Percentiles rank a stretch among this genome's conserved stretches.
These are phyloP conservation scores for Moniliophthora roreri DNA, from an alignment of 1,284 basidiomycete genomes.

Conservation along the genomic window DNA sequence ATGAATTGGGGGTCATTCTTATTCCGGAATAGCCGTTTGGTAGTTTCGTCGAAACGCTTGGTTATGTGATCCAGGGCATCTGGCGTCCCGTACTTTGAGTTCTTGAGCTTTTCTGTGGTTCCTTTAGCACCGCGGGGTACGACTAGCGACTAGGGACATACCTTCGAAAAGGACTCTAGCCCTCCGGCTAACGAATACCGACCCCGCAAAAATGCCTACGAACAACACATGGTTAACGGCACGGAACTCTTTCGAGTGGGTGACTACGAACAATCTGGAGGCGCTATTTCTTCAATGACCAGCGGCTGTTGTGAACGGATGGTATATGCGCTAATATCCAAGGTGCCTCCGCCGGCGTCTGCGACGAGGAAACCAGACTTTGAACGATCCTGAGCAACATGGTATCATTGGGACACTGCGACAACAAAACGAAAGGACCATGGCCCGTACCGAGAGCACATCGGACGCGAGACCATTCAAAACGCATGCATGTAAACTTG, in stretches of 20 bases:
- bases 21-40: constrained; percentile 73
- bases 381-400: constrained; percentile 51
- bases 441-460: constrained; percentile 58
- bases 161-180: constrained; percentile 69
- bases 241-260: neutral
- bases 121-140: constrained; percentile 4
- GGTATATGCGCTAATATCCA: constrained; percentile 77
- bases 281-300: constrained; percentile 77
- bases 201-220: constrained; percentile 74
- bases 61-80: constrained; percentile 73
- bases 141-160: constrained; percentile 23
- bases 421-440: neutral
- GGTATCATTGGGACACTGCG: constrained; percentile 2
- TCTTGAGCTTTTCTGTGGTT: constrained; percentile 60
- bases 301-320: constrained; percentile 66
- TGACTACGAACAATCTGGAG: constrained; percentile 64
- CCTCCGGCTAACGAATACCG: constrained; percentile 75
- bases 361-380: constrained; percentile 75
- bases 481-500: constrained; percentile 76
- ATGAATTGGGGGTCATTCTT: constrained; percentile 67
- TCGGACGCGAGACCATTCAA: constrained; percentile 72
- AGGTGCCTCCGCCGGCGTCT: constrained; percentile 77
- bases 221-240: constrained; percentile 7
- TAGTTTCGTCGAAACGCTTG: constrained; percentile 76
- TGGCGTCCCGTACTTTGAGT: constrained; percentile 65